Evolutionary conservation across 1,284 basidiomycete species (phyloP), one percentile per base, ranked within the genome.

Genomic region (Cerrena zonata): DNA sequence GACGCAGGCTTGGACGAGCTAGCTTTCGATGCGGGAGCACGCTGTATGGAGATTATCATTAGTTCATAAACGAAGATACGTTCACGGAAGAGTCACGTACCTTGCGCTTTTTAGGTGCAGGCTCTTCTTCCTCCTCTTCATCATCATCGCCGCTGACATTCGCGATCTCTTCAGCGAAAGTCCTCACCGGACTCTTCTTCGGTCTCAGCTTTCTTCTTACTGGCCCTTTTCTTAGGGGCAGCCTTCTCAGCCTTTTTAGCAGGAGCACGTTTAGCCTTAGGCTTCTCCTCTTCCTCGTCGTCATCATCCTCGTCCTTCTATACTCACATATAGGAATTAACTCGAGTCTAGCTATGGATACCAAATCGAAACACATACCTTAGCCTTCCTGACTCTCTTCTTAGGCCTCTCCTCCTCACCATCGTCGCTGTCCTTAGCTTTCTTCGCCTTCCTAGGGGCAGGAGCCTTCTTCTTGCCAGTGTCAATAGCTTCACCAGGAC

Each of bases 401-500:
- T 67, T 69, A 13, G 71, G 69, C 57, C 72, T 72, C 53, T 69
- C 67, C 49, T 61, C 60, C 27, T 53, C 65, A 19, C 63, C 65
- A 3, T 62, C 65, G 7, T 61, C 68, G 27, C 61, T 68, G 12
- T 58, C 66, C 36, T 57, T 44, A 10, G 11, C 61, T 19, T 64
- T 69, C 37, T 67, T 71, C 58, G 66, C 66, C 51, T 66, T 69
- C 15, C 65, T 69, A 42, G 58, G 60, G 19, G 58, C 40, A 10
- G 58, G 53, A 2, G 57, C 53, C 36, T 64, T 65, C 58, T 68
- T 66, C 59, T 66, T 65, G 48, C 50, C 61, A 2, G 54, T 58
- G 5, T 58, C 62, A 23, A 61, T 54, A 15, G 64, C 51, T 53
- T 66, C 65, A 13, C 65, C 65, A 13, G 54, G 48, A 15, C 65